Base-by-base conservation (phyloP, 768 basidiomycete genomes). In the Albatrellus ellisii region DNA sequence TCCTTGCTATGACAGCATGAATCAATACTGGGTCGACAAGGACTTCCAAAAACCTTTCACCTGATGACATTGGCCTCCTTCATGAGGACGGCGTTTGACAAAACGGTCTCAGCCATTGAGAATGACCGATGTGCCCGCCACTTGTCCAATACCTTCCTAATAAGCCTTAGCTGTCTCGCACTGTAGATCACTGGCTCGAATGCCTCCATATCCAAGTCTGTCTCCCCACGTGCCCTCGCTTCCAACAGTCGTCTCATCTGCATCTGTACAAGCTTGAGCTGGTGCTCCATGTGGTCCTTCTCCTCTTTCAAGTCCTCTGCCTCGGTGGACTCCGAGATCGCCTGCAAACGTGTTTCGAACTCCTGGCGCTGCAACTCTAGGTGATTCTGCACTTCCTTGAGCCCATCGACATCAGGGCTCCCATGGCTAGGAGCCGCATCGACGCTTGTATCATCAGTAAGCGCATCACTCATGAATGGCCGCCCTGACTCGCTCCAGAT, bases 21-120 rank as follows among this genome's bases (percentile, higher is more conserved):
- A 14, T 17, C n/a, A n/a, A 48, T 54, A 31, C 4, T 33, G 14
- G 21, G 4, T 15, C 12, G 20, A 36, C 46, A 36, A 49, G 46
- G 52, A 44, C 6, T 9, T 36, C 12, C 36, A 21, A 31, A 50
- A 35, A 26, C 8, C 15, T 32, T 70, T 34, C 48, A 81, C 83
- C 86, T 89, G 52, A 95, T 83, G 35, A 97, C 70, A 59, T 95
- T 97, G 4, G 90, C 94, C 62, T 99, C 95, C 60, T 95, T 92
- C 29, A 97, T 67, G 42, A 80, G 57, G 1, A 91, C 79, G 8
- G 92, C 92, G 56, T 74, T 81, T 5, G 82, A 79, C 39, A 98
- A 64, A 18, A 91, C 77, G 22, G 72, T 66, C 62, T 98, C 92
- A 1, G 92, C 88, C 87, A 98, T 94, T 0, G 80, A 83, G 56